Evolutionary conservation across 1,284 basidiomycete species (phyloP).

Genomic region (Tremellales sp.): DNA sequence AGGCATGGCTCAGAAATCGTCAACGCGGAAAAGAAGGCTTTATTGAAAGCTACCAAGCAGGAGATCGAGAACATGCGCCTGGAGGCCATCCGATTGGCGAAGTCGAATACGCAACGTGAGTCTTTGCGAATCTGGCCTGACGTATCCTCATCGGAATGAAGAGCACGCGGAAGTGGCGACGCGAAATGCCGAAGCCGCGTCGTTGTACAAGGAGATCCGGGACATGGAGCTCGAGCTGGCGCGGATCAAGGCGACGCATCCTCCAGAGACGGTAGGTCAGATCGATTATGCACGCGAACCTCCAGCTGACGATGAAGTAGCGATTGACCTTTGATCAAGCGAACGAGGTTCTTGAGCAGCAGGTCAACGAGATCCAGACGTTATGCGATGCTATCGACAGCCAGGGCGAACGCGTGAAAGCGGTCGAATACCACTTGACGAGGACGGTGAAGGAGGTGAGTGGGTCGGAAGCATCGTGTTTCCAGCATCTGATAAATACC

Average conservation of each 20-base stretch:
- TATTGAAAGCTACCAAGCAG: slow-evolving; percentile 61
- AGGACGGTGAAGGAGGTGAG: slow-evolving; percentile 54
- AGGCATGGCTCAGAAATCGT: slow-evolving; percentile 48
- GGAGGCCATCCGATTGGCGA: slow-evolving; percentile 53
- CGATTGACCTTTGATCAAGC: slow-evolving; percentile 70
- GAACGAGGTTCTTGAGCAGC: slow-evolving; percentile 63
- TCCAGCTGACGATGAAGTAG: slow-evolving; percentile 45
- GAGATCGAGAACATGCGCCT: slow-evolving; percentile 59
- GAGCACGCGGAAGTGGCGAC: slow-evolving; percentile 28
- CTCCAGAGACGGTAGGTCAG: slow-evolving; percentile 51
- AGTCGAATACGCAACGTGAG: slow-evolving; percentile 36
- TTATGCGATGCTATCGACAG: slow-evolving; percentile 58
- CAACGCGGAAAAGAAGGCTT: slow-evolving; percentile 67
- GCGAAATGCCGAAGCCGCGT: slow-evolving; percentile 57
- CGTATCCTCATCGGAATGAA: slow-evolving; percentile 9
- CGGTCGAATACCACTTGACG: slow-evolving; percentile 59
- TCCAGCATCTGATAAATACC: background rate
- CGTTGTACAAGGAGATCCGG: slow-evolving; percentile 67
- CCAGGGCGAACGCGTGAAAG: slow-evolving; percentile 53
- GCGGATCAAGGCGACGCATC: slow-evolving; percentile 70
- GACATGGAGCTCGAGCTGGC: slow-evolving; percentile 72
- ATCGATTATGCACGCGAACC: background rate
- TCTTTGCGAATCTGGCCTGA: slow-evolving; percentile 1
- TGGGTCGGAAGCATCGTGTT: background rate
- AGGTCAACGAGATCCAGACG: slow-evolving; percentile 68